Base-by-base conservation (phyloP, 495 filamentous ascomycete genomes). In the Durotheca rogersii region DNA sequence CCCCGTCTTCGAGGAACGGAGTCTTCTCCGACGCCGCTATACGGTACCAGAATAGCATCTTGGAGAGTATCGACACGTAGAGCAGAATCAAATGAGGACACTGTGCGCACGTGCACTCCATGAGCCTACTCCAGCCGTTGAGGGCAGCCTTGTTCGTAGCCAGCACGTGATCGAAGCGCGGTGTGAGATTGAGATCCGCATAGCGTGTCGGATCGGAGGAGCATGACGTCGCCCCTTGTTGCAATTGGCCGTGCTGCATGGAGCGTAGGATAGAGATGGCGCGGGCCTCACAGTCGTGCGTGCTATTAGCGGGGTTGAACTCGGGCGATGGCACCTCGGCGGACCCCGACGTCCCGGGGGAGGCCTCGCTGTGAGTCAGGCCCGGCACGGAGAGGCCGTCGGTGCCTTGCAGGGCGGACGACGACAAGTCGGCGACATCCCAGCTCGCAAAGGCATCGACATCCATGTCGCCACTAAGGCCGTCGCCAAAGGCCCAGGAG, bases 31-130 rank as follows among this genome's bases (percentile, higher is more conserved):
- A n/a, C n/a, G 32, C 33, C 14, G 46, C 46, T 37, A 49, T 14
- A 18, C 46, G 46, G 21, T 49, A 49, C 46, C 46, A 49, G 33
- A 49, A 49, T 0, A 49, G 4, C 46, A 49, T 31, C 3, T 49
- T 49, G 4, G 46, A 25, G 7, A 49, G 15, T 17, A 49, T 41
- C 17, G 46, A 49, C 18, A 44, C 46, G 27, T 49, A 36, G 6
- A 49, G 46, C 1, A 49, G 46, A 6, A 41, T 43, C 7, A 42
- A 30, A 19, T 49, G 46, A 12, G 46, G 46, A 18, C 46, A 49
- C 5, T 39, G 36, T 10, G 34, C 34, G 15, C 46, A 49, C 6
- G 46, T 27, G 21, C 36, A 49, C 37, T 30, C 18, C 46, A 49
- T 49, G 6, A 49, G 34, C 32, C 34, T 49, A 9, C 18, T 27